phyloP scores from a whole-genome alignment of 148 eudicot genomes.

The Chenopodium suecicum region DNA sequence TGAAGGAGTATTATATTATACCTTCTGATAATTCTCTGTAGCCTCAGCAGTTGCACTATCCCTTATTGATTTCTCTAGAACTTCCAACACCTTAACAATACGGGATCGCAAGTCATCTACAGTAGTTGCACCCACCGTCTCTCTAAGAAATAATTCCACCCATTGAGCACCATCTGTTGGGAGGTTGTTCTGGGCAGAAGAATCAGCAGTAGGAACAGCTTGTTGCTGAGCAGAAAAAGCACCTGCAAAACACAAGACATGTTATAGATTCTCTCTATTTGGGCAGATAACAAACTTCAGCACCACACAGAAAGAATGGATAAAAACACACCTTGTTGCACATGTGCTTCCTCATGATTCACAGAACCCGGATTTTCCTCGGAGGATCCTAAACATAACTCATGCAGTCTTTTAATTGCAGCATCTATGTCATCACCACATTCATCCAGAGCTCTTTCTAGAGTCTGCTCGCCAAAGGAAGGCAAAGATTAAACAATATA shows the following conservation, averaged over 20 bases:
- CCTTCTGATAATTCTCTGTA: conserved; percentile 51
- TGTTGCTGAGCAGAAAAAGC: conserved; percentile 31
- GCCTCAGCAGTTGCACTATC: conserved; percentile 41
- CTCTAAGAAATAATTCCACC: conserved; percentile 75
- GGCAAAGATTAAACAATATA: background rate
- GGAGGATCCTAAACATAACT: conserved; percentile 45
- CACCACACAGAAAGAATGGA: background rate
- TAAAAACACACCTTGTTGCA: conserved; percentile 41
- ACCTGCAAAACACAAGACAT: conserved; percentile 27
- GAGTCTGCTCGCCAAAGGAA: conserved; percentile 37
- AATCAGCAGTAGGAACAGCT: conserved; percentile 30
- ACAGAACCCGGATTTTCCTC: conserved; percentile 32
- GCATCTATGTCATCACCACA: conserved; percentile 64
- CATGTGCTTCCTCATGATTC: conserved; percentile 36
- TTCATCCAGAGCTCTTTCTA: conserved; percentile 64
- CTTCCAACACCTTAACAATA: conserved; percentile 61
- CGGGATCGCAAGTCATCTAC: conserved; percentile 71
- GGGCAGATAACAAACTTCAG: background rate
- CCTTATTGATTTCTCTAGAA: conserved; percentile 59
- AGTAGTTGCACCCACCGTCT: conserved; percentile 66
- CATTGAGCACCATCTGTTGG: conserved; percentile 68
- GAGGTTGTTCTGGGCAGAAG: conserved; percentile 32
- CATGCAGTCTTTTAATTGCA: conserved; percentile 69
- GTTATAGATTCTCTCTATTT: background rate
- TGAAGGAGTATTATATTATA: conserved; percentile 3